These are phyloP conservation scores for Entamoeba invadens DNA, from an alignment of 208 protist genomes.

Conservation along the genomic window DNA sequence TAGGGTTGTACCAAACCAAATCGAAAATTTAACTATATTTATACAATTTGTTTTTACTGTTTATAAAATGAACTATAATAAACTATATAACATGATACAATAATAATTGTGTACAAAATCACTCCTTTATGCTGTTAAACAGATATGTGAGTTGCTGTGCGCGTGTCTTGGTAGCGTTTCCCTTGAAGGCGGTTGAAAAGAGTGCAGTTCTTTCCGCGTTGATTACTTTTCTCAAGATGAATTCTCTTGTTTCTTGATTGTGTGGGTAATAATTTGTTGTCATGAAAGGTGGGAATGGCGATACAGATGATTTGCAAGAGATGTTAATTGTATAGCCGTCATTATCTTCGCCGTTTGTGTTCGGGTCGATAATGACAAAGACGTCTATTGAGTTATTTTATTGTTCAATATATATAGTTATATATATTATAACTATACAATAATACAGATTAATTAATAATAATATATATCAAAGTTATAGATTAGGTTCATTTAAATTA, in stretches of 20 bases:
- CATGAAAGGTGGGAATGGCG: not conserved
- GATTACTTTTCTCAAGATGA: not conserved
- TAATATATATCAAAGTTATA: too few relatives aligned
- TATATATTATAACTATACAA: too few relatives aligned
- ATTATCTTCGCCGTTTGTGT: not conserved
- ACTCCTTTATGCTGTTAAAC: not conserved
- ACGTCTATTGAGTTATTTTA: too few relatives aligned
- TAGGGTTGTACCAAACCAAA: not conserved
- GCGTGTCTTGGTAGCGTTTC: not conserved
- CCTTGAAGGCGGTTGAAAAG: not conserved
- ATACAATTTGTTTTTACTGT: too few relatives aligned
- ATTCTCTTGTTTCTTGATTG: not conserved
- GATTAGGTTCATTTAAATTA: too few relatives aligned
- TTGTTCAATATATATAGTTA: too few relatives aligned
- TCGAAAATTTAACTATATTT: too few relatives aligned
- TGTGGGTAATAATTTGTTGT: not conserved
- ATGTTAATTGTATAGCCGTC: not conserved
- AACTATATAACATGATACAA: not conserved
- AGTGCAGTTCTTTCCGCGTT: not conserved
- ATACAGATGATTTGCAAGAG: not conserved
- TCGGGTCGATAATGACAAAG: not conserved
- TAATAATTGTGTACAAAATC: not conserved
- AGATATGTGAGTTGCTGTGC: not conserved
- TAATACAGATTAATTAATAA: too few relatives aligned
- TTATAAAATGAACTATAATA: not conserved